Base-by-base conservation (phyloP, 2,329 filamentous ascomycete genomes). In the Neurospora sp. region DNA sequence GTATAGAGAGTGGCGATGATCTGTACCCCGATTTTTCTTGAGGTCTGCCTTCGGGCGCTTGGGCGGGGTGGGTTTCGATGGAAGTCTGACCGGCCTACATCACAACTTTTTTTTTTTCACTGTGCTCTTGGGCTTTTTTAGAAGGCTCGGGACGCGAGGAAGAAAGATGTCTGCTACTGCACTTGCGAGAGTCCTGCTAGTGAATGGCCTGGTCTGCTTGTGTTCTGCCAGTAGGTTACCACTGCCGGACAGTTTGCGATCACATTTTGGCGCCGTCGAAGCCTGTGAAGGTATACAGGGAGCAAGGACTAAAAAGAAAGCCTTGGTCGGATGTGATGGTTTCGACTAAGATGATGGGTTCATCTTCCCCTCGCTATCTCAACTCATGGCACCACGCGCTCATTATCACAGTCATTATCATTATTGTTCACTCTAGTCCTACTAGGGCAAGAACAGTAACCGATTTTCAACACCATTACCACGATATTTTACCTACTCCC, bases 1-100 rank as follows among this genome's bases (percentile, higher is more conserved):
- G 89, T 92, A 91, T 88, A 94, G 91, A 91, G 87, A 89, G 90
- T 89, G 90, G 89, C 93, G 91, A 96, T 96, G 93, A 96, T 96
- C 92, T 96, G 91, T 85, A 89, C 91, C 91, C 90, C 83, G 85
- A 80, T 85, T 79, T 33, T 33, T 78, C 72, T 69, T 70, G 83
- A 80, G 83, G 86, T 90, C 86, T 87, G 89, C 88, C 88, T 89
- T 93, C 83, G 91, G 91, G 89, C 91, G 87, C 87, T 84, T 82
- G 84, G 83, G 82, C 84, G 83, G 91, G 91, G 91, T 91, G 92
- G 91, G 91, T 88, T 86, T 87, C 85, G 91, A 91, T 85, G 91
- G 90, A 92, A 87, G 91, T 94, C 92, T 96, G 92, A 95, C 92
- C 92, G 92, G 85, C 80, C 74, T 80, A 75, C 46, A 57, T 57